A percentile compares a stretch with the other conserved stretches of the same genome.
phyloP scores from a whole-genome alignment of 257 asterid species.

The Plectranthus barbatus region DNA sequence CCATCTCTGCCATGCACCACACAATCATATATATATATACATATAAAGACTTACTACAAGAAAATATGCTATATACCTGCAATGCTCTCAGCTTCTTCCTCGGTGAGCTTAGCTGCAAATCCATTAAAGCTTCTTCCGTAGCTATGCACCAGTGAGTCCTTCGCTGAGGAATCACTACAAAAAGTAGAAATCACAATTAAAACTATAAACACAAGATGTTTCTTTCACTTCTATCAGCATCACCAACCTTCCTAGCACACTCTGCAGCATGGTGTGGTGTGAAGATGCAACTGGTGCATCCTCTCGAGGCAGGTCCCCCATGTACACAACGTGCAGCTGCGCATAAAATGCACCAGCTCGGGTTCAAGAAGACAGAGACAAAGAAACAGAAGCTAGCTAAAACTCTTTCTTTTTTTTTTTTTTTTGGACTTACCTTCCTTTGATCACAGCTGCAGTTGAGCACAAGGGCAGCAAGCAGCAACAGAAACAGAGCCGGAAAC shows the following conservation, averaged over 20 bases:
- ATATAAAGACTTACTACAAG: background rate
- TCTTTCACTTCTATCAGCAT: too few relatives aligned
- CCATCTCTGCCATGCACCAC: constrained; percentile 24
- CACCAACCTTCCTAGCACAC: constrained; percentile 21
- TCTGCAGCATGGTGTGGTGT: constrained; percentile 17
- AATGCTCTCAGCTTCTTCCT: constrained; percentile 16
- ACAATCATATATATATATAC: too few relatives aligned
- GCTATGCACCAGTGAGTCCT: constrained; percentile 20
- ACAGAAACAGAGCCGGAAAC: constrained; percentile 1
- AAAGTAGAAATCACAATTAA: background rate
- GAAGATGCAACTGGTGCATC: constrained; percentile 3
- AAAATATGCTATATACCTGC: constrained; percentile 5
- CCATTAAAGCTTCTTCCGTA: constrained; percentile 40
- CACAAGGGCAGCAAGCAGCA: constrained; percentile 21
- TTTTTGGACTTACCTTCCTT: constrained; percentile 14
- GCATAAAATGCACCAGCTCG: background rate
- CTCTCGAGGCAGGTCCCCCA: constrained; percentile 23
- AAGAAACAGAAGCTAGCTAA: background rate
- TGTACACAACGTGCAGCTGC: constrained; percentile 31
- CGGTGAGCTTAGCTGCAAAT: constrained; percentile 39
- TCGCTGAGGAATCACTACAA: constrained; percentile 20
- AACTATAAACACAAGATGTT: too few relatives aligned
- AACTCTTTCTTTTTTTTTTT: too few relatives aligned
- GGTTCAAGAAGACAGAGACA: background rate
- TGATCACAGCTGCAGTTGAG: constrained; percentile 21